Base-by-base conservation (phyloP, 768 basidiomycete genomes). In the Kwoniella pini region DNA sequence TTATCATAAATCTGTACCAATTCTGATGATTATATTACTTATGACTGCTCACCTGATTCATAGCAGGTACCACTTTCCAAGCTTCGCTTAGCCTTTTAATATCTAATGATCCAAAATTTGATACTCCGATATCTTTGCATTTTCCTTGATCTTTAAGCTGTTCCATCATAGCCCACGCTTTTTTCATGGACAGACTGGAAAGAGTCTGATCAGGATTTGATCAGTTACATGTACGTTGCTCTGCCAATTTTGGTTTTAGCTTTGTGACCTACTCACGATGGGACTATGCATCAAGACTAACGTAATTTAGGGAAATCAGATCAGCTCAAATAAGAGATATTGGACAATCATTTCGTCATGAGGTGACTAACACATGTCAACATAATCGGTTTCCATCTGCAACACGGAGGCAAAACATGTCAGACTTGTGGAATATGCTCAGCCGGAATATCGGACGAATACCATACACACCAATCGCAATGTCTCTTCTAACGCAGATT, bases 151-250 rank as follows among this genome's bases (percentile, higher is more conserved):
- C 45, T 40, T 65, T 60, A 22, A 84, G 77, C 40, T 81, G 82
- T 68, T 87, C 86, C 82, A 87, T 82, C 2, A 78, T 82, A 39
- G 79, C 80, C 87, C 87, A 88, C 49, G 83, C 72, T 30, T 83
- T 80, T 57, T 80, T 27, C n/a, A 46, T 6, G 33, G 36, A 13
- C 21, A 49, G 24, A 4, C 13, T 6, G 15, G 11, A 12, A 4
- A 49, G 11, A 24, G 28, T 33, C 26, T 51, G n/a, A n/a, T n/a
- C 49, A 22, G 6, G 22, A 43, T 7, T 9, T 4, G 13, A 43
- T 43, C 21, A 15, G 21, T n/a, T 21, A 15, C n/a, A n/a, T n/a
- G n/a, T 43, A 9, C 42, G 13, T 9, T 43, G 21, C 24, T 27
- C 27, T 15, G 22, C 15, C 17, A 15, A 22, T 27, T 22, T n/a